Conservation (phyloP, 2,329 filamentous ascomycete genomes). For the Zymoseptoria crescenta region DNA sequence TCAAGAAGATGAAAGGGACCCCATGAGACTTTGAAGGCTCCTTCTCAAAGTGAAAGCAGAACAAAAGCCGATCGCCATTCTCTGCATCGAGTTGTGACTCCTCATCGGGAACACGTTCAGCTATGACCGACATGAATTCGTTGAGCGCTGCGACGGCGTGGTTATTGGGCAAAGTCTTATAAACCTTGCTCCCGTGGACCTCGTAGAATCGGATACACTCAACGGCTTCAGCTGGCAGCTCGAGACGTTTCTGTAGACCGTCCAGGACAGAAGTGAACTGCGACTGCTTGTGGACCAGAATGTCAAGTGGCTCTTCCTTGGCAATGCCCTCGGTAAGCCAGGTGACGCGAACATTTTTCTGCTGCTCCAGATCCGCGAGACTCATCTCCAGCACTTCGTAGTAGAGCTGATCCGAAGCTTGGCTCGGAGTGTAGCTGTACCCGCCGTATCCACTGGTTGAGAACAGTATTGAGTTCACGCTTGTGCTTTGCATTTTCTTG, state of each 20-base stretch:
- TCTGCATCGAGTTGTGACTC: conserved; percentile 33
- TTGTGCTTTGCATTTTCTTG: conserved; percentile 63
- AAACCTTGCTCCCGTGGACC: conserved; percentile 72
- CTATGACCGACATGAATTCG: conserved; percentile 75
- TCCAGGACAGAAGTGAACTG: conserved; percentile 70
- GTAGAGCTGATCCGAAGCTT: conserved; percentile 62
- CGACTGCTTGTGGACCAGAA: conserved; percentile 82
- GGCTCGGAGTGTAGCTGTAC: conserved; percentile 57
- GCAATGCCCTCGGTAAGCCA: conserved; percentile 84
- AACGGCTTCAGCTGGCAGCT: conserved; percentile 66
- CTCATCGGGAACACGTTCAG: conserved; percentile 70
- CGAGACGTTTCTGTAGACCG: conserved; percentile 70
- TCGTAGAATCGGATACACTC: conserved; percentile 75
- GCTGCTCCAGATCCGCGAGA: conserved; percentile 83
- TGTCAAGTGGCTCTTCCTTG: conserved; percentile 78
- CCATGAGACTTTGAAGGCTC: conserved; percentile 79
- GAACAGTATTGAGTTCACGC: conserved; percentile 69
- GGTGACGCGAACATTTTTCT: conserved; percentile 75
- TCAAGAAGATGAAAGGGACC: conserved; percentile 80
- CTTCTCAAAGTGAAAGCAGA: conserved; percentile 86
- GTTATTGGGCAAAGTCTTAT: conserved; percentile 64
- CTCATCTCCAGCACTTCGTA: conserved; percentile 95
- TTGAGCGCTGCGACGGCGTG: conserved; percentile 73
- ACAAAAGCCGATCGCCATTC: conserved; percentile 56
- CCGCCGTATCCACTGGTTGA: conserved; percentile 57